Base-by-base conservation (phyloP, 306 rosid genomes). In the Purshia tridentata region DNA sequence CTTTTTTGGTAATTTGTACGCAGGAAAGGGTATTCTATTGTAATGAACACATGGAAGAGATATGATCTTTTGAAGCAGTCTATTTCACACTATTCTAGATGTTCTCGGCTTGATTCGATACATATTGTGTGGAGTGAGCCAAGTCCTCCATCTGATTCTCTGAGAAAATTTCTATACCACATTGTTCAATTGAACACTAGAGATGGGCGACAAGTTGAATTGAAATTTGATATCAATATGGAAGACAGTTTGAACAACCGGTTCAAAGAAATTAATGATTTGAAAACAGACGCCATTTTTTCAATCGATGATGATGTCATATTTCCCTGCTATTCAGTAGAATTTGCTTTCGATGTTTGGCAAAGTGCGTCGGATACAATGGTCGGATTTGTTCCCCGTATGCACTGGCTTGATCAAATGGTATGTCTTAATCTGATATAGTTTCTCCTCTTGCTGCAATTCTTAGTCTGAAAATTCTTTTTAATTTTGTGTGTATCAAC, bases 321-420 rank as follows among this genome's bases (percentile, higher is more conserved):
- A 85, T 91, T 94, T 76, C 89, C 96, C 44, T 94, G 99, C 86
- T 69, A 95, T 41, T 80, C 99, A 0, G 95, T 94, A 14, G 99
- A 94, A 75, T 84, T 94, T 79, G 95, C 97, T 66, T 94, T 88
- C 29, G 86, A 81, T 74, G 97, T 90, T 78, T 94, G 99, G 99
- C 87, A 81, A 81, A 91, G 96, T 85, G 97, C 99, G 37, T 84
- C 96, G 8, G 90, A 94, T 77, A 76, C 97, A 8, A 91, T 94
- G 99, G 99, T 94, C 72, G 99, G 99, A 55, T 94, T 91, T 77
- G 99, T 94, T 35, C 99, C 99, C 40, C 99, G 99, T 13, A 84
- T 76, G 84, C 96, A 94, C 82, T 91, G 92, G 97, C 56, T 75
- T 70, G 86, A 87, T 80, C 78, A 72, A 42, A 72, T 52, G 90